Evolutionary conservation across 2,329 filamentous ascomycete genomes (phyloP), one percentile per base, ranked within the genome.

Genomic region (Sclerotinia borealis): DNA sequence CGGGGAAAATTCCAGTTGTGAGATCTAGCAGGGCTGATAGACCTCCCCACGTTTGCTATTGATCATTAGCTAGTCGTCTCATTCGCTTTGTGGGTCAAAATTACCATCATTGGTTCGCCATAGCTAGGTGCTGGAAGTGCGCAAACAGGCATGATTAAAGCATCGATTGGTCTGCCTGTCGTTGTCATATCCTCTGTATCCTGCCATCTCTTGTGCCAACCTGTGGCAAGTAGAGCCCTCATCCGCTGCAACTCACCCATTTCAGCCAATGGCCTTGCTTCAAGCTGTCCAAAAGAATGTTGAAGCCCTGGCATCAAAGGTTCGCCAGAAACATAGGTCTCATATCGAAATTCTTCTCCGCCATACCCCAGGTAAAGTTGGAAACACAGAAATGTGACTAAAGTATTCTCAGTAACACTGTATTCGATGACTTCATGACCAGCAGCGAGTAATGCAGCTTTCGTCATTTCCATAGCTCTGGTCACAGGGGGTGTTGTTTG

Each of bases 131-230:
- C 64, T 41, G 64, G 64, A 43, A 66, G 61, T 25, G 64, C 61
- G 15, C 61, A 59, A 47, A 62, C 61, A 3, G 61, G 64, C 62
- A 64, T 62, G 31, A 66, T 66, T 8, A 62, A 37, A 9, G 59
- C 65, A 61, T 64, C 59, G 43, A 66, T 66, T 19, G 65, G 65
- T 51, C 65, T 45, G 2, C 64, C 59, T 5, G 59, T 65, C 9
- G 39, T 37, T 3, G 59, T 65, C 22, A 59, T 5, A 17, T 52
- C 39, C 37, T 60, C 39, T 15, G 64, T 59, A 6, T 59, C 45
- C 37, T 72, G 65, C 71, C 71, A 72, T 43, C 67, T 51, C 41
- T 69, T 67, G 2, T 71, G 63, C 60, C 68, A 70, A 19, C 54
- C 65, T 11, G 67, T 67, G 15, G 67, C 65, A 27, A 70, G 61